Base-by-base conservation (phyloP, 768 basidiomycete species). In the Mycena polygramma region DNA sequence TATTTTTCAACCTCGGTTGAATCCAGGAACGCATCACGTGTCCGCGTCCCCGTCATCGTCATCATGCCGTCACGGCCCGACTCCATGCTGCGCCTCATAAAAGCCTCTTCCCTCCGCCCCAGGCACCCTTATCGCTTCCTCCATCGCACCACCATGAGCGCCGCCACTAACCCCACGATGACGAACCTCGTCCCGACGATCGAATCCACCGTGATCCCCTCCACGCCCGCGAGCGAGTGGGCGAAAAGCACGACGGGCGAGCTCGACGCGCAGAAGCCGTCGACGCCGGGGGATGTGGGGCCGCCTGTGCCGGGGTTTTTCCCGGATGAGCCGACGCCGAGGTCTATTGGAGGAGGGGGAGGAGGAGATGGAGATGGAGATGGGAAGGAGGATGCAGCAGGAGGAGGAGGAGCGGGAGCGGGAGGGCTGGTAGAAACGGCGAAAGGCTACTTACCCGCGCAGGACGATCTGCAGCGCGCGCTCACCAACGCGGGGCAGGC, bases 171-270 rank as follows among this genome's bases (percentile, higher is more conserved):
- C 30, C 2, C 30, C 30, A n/a, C n/a, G n/a, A n/a, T n/a, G n/a
- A n/a, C n/a, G n/a, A n/a, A n/a, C n/a, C n/a, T n/a, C n/a, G n/a
- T n/a, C 17, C 70, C 64, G 4, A 71, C 58, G 17, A 66, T 71
- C 41, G 64, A 62, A n/a, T 71, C 70, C 5, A 68, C 55, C 41
- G 55, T 41, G 15, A 58, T 68, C 15, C 71, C 71, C 13, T 24
- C 54, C 15, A 71, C 54, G 22, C 66, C 71, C 2, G 60, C 66
- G 0, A 22, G 54, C 39, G 71, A 72, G 39, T 72, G 71, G 71
- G 71, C 71, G 15, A 49, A 57, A 2, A 57, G 14, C 24, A 72
- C 57, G 2, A 36, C 22, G 7, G 30, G 13, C 22, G 41, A 52
- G 5, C 71, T 72, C 22, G 46, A 36, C 3, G 51, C 58, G 13